Conservation (phyloP, 306 rosid species). For the Quillaja saponaria region DNA sequence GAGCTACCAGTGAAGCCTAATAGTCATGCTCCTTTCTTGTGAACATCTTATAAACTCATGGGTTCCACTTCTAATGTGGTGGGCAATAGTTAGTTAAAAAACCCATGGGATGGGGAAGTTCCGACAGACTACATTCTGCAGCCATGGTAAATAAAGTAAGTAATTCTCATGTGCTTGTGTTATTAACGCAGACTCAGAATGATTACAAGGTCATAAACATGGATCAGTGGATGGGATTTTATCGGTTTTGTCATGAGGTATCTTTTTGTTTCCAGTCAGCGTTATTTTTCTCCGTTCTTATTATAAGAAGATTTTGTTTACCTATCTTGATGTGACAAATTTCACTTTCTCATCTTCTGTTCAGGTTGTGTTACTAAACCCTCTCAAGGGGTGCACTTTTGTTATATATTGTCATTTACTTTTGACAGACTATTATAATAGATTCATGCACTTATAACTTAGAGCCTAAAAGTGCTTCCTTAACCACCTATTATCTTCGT, state of each 20-base stretch:
- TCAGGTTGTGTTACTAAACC: slow-evolving; percentile 8
- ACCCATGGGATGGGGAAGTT: too few relatives aligned
- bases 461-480: too few relatives aligned
- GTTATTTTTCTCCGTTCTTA: slow-evolving; percentile 10
- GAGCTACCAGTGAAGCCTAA: too few relatives aligned
- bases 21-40: too few relatives aligned
- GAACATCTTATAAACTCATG: too few relatives aligned
- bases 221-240: slow-evolving; percentile 99
- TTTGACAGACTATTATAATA: background rate
- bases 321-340: background rate
- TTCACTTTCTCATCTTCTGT: background rate
- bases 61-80: too few relatives aligned
- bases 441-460: too few relatives aligned
- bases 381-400: background rate
- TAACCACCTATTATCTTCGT: too few relatives aligned
- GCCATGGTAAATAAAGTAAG: background rate
- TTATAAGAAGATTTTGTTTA: background rate
- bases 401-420: background rate
- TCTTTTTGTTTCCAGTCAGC: slow-evolving; percentile 8
- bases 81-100: too few relatives aligned
- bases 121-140: too few relatives aligned
- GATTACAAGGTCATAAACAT: slow-evolving; percentile 96
- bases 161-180: slow-evolving; percentile 28
- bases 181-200: slow-evolving; percentile 65
- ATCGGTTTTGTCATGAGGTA: slow-evolving; percentile 97